Conservation (phyloP, 345 rosid species). For the Gossypium sturtianum region DNA sequence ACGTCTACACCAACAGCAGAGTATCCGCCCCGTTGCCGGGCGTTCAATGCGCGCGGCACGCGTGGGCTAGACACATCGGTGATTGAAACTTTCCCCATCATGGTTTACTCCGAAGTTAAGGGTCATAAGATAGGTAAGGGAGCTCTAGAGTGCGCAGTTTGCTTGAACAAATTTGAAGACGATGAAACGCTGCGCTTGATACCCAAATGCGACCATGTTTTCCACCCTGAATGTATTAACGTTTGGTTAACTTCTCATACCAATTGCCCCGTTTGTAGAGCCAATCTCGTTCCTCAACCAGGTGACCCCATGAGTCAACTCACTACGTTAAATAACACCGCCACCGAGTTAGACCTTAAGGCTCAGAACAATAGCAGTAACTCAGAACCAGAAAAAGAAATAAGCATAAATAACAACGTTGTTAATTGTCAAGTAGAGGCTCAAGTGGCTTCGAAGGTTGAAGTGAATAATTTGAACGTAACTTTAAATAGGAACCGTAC, state of each 20-base stretch:
- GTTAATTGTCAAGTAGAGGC: neutral
- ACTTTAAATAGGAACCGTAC: constrained; percentile 41
- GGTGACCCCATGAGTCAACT: constrained; percentile 24
- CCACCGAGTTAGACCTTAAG: constrained; percentile 29
- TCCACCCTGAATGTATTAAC: constrained; percentile 83
- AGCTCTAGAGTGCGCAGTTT: constrained; percentile 86
- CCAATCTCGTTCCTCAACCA: constrained; percentile 49
- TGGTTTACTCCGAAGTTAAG: constrained; percentile 79
- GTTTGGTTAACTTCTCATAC: constrained; percentile 78
- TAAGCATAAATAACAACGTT: neutral
- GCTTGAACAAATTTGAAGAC: constrained; percentile 78
- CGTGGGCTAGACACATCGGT: constrained; percentile 56
- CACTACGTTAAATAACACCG: neutral
- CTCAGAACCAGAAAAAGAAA: neutral
- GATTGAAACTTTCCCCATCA: constrained; percentile 67
- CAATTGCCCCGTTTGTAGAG: constrained; percentile 92
- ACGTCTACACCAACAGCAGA: constrained; percentile 6
- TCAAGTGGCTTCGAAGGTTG: constrained; percentile 15
- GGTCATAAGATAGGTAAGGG: constrained; percentile 74
- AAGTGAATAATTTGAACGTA: neutral
- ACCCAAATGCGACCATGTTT: constrained; percentile 89
- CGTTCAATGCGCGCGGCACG: constrained; percentile 19
- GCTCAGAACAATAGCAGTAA: constrained; percentile 21
- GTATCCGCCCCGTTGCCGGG: constrained; percentile 14
- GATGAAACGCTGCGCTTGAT: constrained; percentile 88